Base-by-base conservation (phyloP, 495 filamentous ascomycete species). In the Rhypophila decipiens region DNA sequence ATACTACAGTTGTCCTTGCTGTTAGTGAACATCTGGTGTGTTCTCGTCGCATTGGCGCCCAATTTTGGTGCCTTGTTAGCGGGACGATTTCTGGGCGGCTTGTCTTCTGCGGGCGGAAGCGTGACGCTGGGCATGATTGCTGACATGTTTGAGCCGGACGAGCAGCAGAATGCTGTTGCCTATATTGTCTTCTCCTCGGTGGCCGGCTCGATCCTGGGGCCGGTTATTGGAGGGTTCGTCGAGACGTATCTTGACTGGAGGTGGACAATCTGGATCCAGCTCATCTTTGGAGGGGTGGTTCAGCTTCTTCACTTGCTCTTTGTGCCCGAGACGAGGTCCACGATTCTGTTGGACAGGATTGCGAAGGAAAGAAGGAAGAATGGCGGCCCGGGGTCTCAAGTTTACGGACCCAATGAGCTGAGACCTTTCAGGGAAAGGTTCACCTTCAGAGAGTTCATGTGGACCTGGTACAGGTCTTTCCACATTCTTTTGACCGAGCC, bases 91-190 rank as follows among this genome's bases (percentile, higher is more conserved):
- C 70, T 90, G 0, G 85, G 85, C 13, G 86, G 86, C 40, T 63
- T 90, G 1, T 82, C 78, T 19, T 84, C 83, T 0, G 86, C 86
- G 10, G 86, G 86, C 35, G 86, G 86, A 42, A 87, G 84, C 21
- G 86, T 90, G 43, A 90, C 86, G 0, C 75, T 90, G 2, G 86
- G 86, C 24, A 87, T 90, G 84, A 79, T 88, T 20, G 86, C 86
- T 18, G 86, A 90, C 53, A 77, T 90, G 73, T 90, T 78, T 70
- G 82, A 88, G 52, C 60, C 85, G 1, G 79, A 88, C 51, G 73
- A 78, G 17, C 86, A 90, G 59, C 81, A 85, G 54, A 80, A 81
- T 56, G 85, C 83, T 3, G 80, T 88, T 5, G 85, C 85, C 1
- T 90, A 72, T 49, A 77, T 88, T 35, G 85, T 88, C 12, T 77